phyloP scores from a whole-genome alignment of 768 basidiomycete genomes.

The Cubamyces lactineus region DNA sequence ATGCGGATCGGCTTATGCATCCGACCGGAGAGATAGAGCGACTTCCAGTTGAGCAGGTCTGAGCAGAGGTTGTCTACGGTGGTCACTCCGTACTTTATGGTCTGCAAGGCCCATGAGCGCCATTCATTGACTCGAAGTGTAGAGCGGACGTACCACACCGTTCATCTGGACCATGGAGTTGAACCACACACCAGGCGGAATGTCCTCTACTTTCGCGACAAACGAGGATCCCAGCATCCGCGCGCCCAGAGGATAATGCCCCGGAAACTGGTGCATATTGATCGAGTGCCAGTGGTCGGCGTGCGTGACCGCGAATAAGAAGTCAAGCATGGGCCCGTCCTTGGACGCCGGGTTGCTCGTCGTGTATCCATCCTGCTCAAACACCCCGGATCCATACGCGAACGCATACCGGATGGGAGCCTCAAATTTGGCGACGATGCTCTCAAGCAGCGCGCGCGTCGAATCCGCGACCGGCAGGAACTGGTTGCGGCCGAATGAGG shows the following conservation, averaged over 20 bases:
- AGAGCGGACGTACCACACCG: slow-evolving; percentile 68
- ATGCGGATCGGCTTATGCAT: slow-evolving; percentile 98
- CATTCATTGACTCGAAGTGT: background rate
- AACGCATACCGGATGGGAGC: slow-evolving; percentile 96
- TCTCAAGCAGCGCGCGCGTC: slow-evolving; percentile 78
- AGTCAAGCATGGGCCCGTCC: slow-evolving; percentile 83
- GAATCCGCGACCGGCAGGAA: slow-evolving; percentile 78
- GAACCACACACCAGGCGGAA: slow-evolving; percentile 93
- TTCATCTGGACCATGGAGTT: slow-evolving; percentile 86
- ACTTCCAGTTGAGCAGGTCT: slow-evolving; percentile 91
- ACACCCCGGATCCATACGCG: slow-evolving; percentile 96
- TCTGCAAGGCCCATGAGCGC: slow-evolving; percentile 47
- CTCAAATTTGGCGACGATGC: slow-evolving; percentile 78
- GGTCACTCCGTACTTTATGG: slow-evolving; percentile 96
- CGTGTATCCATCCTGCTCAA: slow-evolving; percentile 85
- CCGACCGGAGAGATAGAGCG: slow-evolving; percentile 91
- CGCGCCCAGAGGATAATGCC: slow-evolving; percentile 91
- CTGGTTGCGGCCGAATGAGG: slow-evolving; percentile 81
- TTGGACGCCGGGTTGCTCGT: slow-evolving; percentile 36
- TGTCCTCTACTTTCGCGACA: slow-evolving; percentile 75
- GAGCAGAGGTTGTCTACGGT: slow-evolving; percentile 87
- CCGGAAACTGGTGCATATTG: slow-evolving; percentile 90
- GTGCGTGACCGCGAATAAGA: slow-evolving; percentile 95
- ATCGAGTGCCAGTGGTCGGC: slow-evolving; percentile 92
- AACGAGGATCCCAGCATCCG: slow-evolving; percentile 82